These are phyloP conservation scores for Thelephora terrestris DNA, from an alignment of 1,284 basidiomycete genomes.

Conservation along the genomic window DNA sequence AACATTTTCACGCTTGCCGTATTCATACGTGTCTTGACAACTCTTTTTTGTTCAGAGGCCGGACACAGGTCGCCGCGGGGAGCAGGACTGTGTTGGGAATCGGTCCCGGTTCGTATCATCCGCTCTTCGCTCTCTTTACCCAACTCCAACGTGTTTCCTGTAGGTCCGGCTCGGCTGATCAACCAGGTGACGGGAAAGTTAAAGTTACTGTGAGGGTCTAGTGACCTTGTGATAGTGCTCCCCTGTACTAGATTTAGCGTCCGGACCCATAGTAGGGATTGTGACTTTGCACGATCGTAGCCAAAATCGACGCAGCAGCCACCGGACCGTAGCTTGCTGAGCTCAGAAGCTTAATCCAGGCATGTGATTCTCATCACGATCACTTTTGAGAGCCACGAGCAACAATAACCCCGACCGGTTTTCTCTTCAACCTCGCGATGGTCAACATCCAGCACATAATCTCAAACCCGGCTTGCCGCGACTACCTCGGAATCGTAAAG, in stretches of 20 bases:
- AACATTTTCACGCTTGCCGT: not conserved
- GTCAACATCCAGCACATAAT: conserved; percentile 35
- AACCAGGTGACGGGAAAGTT: conserved; percentile 88
- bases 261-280: too few species aligned
- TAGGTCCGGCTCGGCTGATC: conserved; percentile 72
- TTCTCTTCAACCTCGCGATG: conserved; percentile 13
- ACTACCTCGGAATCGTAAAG: conserved; percentile 86
- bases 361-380: too few species aligned
- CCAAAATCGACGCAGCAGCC: too few species aligned
- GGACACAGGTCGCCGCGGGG: conserved; percentile 82
- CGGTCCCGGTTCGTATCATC: conserved; percentile 41
- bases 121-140: not conserved
- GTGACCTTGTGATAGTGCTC: too few species aligned
- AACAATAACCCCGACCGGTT: too few species aligned
- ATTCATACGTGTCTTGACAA: not conserved
- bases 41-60: conserved; percentile 42
- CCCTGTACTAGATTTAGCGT: too few species aligned
- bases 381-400: too few species aligned
- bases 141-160: not conserved
- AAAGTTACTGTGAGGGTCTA: conserved; percentile 46
- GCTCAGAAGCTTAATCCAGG: too few species aligned
- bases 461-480: conserved; percentile 73
- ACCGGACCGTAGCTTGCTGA: too few species aligned
- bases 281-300: too few species aligned
- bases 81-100: conserved; percentile 90